Base-by-base conservation (phyloP, 2,329 filamentous ascomycete species). In the Colletotrichum agaves region DNA sequence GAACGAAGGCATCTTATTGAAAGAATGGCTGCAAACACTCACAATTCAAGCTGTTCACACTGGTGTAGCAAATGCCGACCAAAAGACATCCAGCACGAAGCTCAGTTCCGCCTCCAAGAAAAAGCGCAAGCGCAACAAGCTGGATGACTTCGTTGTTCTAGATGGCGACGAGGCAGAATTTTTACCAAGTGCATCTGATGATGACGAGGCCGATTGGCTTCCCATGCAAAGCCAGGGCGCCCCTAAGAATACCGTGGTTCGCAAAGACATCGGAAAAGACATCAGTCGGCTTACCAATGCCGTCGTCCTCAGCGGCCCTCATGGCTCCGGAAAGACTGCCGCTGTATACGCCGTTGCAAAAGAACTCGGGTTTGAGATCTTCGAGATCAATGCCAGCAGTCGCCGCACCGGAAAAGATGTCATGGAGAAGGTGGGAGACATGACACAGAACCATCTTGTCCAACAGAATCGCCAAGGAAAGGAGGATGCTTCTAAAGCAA, bases 361-460 rank as follows among this genome's bases (percentile, higher is more conserved):
- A 74, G 95, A 99, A 78, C 84, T 98, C 15, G 93, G 88, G 1
- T 98, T 97, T 74, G 94, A 97, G 74, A 87, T 99, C 1, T 99
- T 99, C 72, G 96, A 99, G 78, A 94, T 99, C 75, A 97, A 97
- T 74, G 82, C 95, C 0, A 89, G 93, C 68, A 93, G 88, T 72
- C 89, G 94, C 57, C 87, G 96, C 69, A 97, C 89, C 74, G 95
- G 94, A 35, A 96, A 91, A 76, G 96, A 99, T 74, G 90, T 99
- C 53, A 77, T 97, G 37, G 96, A 99, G 74, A 93, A 88, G 72
- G 93, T 99, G 49, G 97, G 96, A 44, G 94, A 99, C 78, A 98
- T 99, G 95, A 96, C 94, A 4, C 90, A 91, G 69, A 98, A 99
- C 73, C 96, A 99, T 78, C 85, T 97, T 2, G 95, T 99, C 19